Base-by-base conservation (phyloP, 176 grass and related monocot genomes). In the Aegilops tauschii region DNA sequence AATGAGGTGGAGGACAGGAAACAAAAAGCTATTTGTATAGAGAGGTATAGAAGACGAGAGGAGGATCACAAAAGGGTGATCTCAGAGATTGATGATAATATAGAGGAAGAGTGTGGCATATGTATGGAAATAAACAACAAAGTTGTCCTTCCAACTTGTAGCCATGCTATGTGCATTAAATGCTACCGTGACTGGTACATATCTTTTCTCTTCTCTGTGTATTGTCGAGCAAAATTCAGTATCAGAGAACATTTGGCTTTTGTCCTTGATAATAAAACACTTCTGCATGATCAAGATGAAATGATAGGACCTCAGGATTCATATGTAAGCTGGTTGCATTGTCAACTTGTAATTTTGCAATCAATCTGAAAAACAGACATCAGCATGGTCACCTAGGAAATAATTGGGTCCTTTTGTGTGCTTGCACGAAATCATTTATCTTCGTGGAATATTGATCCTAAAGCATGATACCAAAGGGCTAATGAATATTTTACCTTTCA, bases 71-170 rank as follows among this genome's bases (percentile, higher is more conserved):
- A 74, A 73, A 87, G 71, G 63, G 83, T 85, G 42, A 80, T 87
- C 59, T 92, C 93, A 65, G 95, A 98, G 87, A 91, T 95, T 79
- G 93, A 95, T 83, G 91, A 89, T 87, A 89, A 89, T 80, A 92
- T 89, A 86, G 95, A 98, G 69, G 95, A 98, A 69, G 95, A 98
- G 89, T 98, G 95, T 90, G 91, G 87, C 58, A 98, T 98, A 92
- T 98, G 95, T 83, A 95, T 95, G 95, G 95, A 98, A 73, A 92
- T 84, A 61, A 95, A 87, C 56, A 30, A 36, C 85, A 95, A 92
- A 86, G 91, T 93, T 81, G 91, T 98, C 39, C 79, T 98, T 87
- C 95, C 95, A 73, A 93, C 86, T 73, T 98, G 95, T 89, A 93
- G 77, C 80, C 95, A 98, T 77, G 91, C 81, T 61, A 93, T 98